Evolutionary conservation across 1,284 basidiomycete genomes (phyloP).

Genomic region (Inonotus obliquus): DNA sequence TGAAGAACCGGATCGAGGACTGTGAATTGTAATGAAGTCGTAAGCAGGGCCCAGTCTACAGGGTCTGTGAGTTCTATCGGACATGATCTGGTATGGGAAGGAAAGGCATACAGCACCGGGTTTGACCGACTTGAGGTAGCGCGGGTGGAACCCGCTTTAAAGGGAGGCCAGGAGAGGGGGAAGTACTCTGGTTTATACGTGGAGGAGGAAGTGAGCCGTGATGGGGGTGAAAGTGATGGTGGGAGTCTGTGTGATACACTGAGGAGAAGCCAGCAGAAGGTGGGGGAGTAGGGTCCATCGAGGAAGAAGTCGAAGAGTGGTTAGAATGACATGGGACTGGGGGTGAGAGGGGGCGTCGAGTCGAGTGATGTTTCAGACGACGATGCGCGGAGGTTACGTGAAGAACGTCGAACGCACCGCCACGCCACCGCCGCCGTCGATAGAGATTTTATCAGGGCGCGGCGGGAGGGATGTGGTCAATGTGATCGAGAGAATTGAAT

Average conservation of each 20-base stretch:
- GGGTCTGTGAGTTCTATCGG: slow-evolving; percentile 11
- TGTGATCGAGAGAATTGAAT: background rate
- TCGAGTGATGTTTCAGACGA: background rate
- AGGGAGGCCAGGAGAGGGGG: background rate
- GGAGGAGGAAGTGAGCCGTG: background rate
- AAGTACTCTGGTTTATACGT: background rate
- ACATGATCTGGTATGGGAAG: slow-evolving; percentile 22
- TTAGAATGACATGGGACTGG: background rate
- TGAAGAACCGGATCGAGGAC: slow-evolving; percentile 87
- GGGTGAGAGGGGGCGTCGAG: background rate
- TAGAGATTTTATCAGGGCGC: background rate
- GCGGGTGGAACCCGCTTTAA: background rate
- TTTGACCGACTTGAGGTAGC: slow-evolving; percentile 57
- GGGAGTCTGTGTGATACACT: background rate
- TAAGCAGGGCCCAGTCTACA: slow-evolving; percentile 69
- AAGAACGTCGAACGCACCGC: background rate
- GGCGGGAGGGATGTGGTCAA: background rate
- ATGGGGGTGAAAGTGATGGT: background rate
- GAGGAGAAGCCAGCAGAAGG: background rate
- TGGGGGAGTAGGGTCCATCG: background rate
- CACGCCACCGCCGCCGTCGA: slow-evolving; percentile 1
- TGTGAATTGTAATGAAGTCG: slow-evolving; percentile 73
- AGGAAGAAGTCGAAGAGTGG: background rate
- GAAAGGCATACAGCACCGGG: slow-evolving; percentile 63
- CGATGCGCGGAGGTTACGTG: background rate